Evolutionary conservation across 179 eudicot genomes (phyloP), one percentile per base, ranked within the genome.

Genomic region (Beta macrorhiza): DNA sequence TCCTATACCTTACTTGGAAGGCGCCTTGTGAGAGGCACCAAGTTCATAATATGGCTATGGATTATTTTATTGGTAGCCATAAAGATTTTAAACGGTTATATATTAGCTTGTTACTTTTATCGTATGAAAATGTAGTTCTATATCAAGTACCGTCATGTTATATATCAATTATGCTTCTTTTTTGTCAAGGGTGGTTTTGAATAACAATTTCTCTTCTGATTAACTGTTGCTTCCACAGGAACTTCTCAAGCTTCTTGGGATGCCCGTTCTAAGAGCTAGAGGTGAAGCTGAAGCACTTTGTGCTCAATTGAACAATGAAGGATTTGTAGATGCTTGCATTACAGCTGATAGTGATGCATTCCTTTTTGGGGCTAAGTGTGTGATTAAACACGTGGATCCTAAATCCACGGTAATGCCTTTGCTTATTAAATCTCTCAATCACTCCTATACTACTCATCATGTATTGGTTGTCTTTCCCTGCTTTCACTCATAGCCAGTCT

Each of bases 261-360:
- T 96, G 91, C 99, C 99, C 61, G 89, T 96, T 83, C 77, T 94
- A 67, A 90, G 84, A 85, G 96, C 99, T 37, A 86, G 78, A 70
- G 97, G 92, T 22, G 99, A 96, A 84, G 99, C 98, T 16, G 99
- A 94, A 87, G 98, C 94, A 72, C 97, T 96, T 73, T 96, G 98
- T 89, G 99, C 97, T 55, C 92, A 92, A 82, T 83, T 96, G 81
- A 96, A 96, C 73, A 80, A 86, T 37, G 92, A 92, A 84, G 98
- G 96, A 52, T 86, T 76, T 37, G 98, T 96, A n/a, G 97, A 94
- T 88, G 99, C 97, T 82, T 96, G 99, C 86, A 90, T 96, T 72
- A 96, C 99, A 64, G 82, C 98, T 81, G 99, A 96, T 72, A 94
- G 98, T 37, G 99, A 96, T 83, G 94, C 97, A 44, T 92, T 96